Evolutionary conservation across 108 stramenopile species (phyloP).

Genomic region (Cylindrotheca fusiformis): DNA sequence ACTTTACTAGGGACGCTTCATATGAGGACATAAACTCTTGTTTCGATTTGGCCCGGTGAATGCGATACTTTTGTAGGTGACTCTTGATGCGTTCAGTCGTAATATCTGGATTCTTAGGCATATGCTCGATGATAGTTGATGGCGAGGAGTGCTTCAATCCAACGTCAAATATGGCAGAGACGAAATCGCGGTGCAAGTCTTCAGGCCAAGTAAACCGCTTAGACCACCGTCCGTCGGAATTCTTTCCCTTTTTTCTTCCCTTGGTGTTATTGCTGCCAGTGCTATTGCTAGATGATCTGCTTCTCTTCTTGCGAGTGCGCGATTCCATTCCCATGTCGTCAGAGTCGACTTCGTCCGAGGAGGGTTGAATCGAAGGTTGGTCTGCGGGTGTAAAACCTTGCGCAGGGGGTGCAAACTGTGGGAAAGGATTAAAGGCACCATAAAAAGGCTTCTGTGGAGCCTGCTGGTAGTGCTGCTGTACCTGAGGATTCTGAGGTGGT

Average conservation of each 20-base stretch:
- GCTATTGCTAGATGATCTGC: constrained; percentile 4
- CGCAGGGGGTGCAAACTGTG: background rate
- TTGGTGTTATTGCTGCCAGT: constrained; percentile 6
- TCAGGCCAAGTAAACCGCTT: constrained; percentile 91
- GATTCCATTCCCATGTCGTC: constrained; percentile 16
- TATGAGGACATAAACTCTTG: constrained; percentile 90
- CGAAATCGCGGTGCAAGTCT: constrained; percentile 83
- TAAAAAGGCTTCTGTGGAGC: constrained; percentile 1
- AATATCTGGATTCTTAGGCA: constrained; percentile 76
- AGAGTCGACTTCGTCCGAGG: constrained; percentile 2
- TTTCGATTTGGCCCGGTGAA: constrained; percentile 83
- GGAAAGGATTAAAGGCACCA: background rate
- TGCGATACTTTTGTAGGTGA: constrained; percentile 94
- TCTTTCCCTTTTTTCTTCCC: constrained; percentile 46
- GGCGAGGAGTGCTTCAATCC: constrained; percentile 93
- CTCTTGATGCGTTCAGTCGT: constrained; percentile 94
- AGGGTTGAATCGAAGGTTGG: background rate
- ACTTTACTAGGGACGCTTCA: constrained; percentile 55
- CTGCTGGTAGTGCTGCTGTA: constrained; percentile 7
- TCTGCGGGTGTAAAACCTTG: background rate
- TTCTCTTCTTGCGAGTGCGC: constrained; percentile 3
- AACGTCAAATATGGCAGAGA: constrained; percentile 92
- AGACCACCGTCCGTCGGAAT: constrained; percentile 71
- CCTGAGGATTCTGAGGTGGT: background rate
- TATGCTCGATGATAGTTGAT: constrained; percentile 87